Conservation (phyloP, 1,139 yeast species). For the Debaryomyces subglobosus region DNA sequence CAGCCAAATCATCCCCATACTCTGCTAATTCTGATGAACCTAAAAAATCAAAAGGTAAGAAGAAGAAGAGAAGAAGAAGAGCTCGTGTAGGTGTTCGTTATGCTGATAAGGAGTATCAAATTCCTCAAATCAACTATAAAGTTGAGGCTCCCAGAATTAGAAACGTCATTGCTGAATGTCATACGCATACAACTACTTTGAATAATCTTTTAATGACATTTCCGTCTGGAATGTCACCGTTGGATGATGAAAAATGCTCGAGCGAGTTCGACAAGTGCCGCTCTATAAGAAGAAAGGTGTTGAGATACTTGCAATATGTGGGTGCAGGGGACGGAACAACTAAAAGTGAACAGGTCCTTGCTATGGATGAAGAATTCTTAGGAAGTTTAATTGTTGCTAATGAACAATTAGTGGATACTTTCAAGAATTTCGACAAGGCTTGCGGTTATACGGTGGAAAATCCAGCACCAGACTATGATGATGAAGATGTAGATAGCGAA, state of each 20-base stretch:
- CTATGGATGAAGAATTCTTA: constrained; percentile 72
- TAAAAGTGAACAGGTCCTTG: constrained; percentile 32
- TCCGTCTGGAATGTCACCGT: constrained; percentile 54
- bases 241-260: constrained; percentile 62
- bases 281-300: constrained; percentile 70
- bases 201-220: constrained; percentile 65
- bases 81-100: constrained; percentile 32
- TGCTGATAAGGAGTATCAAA: constrained; percentile 59
- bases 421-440: constrained; percentile 63
- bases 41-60: constrained; percentile 11
- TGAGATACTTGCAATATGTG: constrained; percentile 80
- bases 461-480: constrained; percentile 39
- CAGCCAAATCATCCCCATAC: constrained; percentile 29
- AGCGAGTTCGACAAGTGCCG: constrained; percentile 75
- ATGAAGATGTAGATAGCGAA: constrained; percentile 31
- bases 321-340: constrained; percentile 50
- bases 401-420: constrained; percentile 78
- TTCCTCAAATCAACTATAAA: constrained; percentile 69
- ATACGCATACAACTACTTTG: constrained; percentile 74
- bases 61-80: constrained; percentile 21
- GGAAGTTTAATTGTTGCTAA: constrained; percentile 88
- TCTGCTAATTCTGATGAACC: constrained; percentile 5
- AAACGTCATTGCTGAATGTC: constrained; percentile 71
- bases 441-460: constrained; percentile 41
- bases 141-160: constrained; percentile 78